Evolutionary conservation across 2,329 filamentous ascomycete genomes (phyloP).

Genomic region (Blastomyces silverae): DNA sequence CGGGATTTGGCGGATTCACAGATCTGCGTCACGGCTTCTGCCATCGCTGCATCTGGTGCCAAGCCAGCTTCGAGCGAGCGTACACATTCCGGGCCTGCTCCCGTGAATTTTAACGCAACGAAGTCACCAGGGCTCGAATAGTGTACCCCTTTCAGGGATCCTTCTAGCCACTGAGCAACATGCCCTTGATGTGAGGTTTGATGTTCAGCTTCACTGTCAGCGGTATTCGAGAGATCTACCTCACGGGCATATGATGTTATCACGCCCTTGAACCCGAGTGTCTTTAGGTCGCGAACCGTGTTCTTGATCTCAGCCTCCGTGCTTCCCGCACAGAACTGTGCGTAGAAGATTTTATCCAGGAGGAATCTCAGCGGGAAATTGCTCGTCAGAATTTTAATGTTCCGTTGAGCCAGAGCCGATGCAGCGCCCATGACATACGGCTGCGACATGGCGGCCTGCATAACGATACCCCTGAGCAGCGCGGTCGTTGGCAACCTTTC

Average conservation of each 20-base stretch:
- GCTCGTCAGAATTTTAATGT: constrained; percentile 18
- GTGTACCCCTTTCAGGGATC: constrained; percentile 48
- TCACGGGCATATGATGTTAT: constrained; percentile 51
- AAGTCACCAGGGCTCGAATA: constrained; percentile 49
- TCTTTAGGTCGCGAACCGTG: constrained; percentile 43
- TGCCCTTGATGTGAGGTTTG: constrained; percentile 27
- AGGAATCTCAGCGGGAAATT: constrained; percentile 19
- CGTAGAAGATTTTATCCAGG: constrained; percentile 43
- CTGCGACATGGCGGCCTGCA: constrained; percentile 21
- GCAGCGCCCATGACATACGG: constrained; percentile 20
- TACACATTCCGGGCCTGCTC: constrained; percentile 49
- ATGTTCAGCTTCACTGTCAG: constrained; percentile 32
- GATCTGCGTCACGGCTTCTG: constrained; percentile 24
- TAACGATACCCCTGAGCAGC: constrained; percentile 21
- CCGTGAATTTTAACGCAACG: constrained; percentile 59
- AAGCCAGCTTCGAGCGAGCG: constrained; percentile 19
- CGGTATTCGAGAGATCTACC: constrained; percentile 45
- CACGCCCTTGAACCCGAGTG: constrained; percentile 48
- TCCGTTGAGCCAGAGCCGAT: constrained; percentile 18
- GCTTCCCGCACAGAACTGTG: constrained; percentile 53
- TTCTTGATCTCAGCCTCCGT: constrained; percentile 44
- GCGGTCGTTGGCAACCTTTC: constrained; percentile 18
- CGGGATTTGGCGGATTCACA: constrained; percentile 13
- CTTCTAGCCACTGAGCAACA: constrained; percentile 46
- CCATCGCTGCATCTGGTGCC: constrained; percentile 18